Base-by-base conservation (phyloP, 225 moss, liverwort and hornwort species). In the Takakia lepidozioides region DNA sequence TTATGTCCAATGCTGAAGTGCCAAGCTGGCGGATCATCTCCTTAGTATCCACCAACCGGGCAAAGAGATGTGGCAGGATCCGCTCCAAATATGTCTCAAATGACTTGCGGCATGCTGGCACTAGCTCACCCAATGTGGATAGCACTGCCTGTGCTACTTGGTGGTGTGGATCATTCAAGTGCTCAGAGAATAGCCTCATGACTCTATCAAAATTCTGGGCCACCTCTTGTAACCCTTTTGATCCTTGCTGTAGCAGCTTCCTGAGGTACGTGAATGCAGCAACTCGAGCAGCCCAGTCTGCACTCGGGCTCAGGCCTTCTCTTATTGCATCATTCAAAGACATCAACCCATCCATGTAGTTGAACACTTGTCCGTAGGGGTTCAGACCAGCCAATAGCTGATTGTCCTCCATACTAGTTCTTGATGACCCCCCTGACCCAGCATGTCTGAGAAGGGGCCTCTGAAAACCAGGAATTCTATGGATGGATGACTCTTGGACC, bases 141-240 rank as follows among this genome's bases (percentile, higher is more conserved):
- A 91, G 65, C 1, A 83, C 81, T 10, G 78, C 86, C 36, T 91
- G 81, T 52, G 83, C 72, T 38, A 91, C 90, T 67, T 83, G 83
- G 50, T 81, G 83, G 48, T 91, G 90, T 3, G 90, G 81, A 56
- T 91, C 81, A 36, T 91, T 83, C 24, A 91, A 64, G 55, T 83
- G 90, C 22, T 63, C 66, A 36, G 66, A 69, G n/a, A 91, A 81
- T 1, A 91, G 75, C 7, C 71, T 81, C 90, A 86, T 91, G 2
- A 86, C 73, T 36, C 50, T 21, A 1, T 60, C 83, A 59, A 86
- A 86, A 42, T 63, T 83, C 13, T 83, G 86, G 3, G 61, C 62
- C 13, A 91, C 80, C 25, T 91, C 86, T 49, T 83, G 69, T 35
- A 73, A 24, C 2, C 90, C 83, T 58, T 69, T 86, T 1, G 75